Percentiles rank a stretch among this genome's conserved stretches.
These are phyloP conservation scores for Eustoma russellianum DNA, from an alignment of 257 asterid species.

Conservation along the genomic window DNA sequence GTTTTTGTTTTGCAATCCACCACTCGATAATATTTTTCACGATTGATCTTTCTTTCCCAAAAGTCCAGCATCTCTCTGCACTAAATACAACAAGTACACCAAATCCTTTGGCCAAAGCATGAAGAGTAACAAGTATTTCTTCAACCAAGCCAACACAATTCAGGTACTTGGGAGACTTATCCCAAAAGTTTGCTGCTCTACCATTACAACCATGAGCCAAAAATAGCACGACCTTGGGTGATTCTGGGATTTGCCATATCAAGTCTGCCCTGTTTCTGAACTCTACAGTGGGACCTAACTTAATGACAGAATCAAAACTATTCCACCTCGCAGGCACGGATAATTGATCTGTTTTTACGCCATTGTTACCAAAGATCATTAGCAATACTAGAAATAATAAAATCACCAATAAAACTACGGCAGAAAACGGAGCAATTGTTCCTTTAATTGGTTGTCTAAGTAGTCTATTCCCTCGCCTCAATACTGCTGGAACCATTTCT, in stretches of 20 bases:
- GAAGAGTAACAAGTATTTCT: conserved; percentile 74
- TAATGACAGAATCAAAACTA: conserved; percentile 46
- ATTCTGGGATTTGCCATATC: conserved; percentile 75
- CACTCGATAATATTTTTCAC: conserved; percentile 48
- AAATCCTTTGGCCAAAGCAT: conserved; percentile 68
- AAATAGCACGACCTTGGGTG: conserved; percentile 77
- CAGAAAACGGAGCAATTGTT: conserved; percentile 23
- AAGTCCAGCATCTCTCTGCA: conserved; percentile 72
- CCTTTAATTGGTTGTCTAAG: conserved; percentile 34
- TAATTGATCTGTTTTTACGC: conserved; percentile 21
- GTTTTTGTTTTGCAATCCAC: conserved; percentile 54
- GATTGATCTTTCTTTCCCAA: conserved; percentile 45
- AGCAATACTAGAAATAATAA: conserved; percentile 29
- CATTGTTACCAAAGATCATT: conserved; percentile 32
- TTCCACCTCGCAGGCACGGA: conserved; percentile 31
- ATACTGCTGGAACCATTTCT: conserved; percentile 32
- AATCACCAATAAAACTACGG: conserved; percentile 29
- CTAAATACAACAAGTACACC: conserved; percentile 79
- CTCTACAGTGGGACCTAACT: conserved; percentile 51
- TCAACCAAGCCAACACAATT: conserved; percentile 85
- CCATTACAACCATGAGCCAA: conserved; percentile 93
- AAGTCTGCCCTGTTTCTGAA: conserved; percentile 53
- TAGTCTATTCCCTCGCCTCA: conserved; percentile 39
- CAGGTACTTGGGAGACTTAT: conserved; percentile 58
- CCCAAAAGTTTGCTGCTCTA: conserved; percentile 87